A percentile compares a stretch with the other conserved stretches of the same genome.
These are phyloP conservation scores for Arachis hypogaea DNA, from an alignment of 306 rosid species.

Conservation along the genomic window DNA sequence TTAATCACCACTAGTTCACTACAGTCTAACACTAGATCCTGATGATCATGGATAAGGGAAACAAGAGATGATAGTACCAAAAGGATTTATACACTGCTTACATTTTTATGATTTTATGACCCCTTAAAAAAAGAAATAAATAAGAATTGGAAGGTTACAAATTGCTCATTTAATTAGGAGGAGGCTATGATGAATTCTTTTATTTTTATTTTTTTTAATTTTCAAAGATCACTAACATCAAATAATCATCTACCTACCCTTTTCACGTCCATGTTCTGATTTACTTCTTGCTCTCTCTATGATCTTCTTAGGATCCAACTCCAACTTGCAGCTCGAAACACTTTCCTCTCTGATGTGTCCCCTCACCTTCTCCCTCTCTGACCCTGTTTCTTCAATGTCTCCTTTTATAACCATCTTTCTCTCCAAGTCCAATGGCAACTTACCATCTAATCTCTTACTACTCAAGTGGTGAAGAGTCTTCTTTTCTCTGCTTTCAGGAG, in stretches of 20 bases:
- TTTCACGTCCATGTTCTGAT: conserved; percentile 64
- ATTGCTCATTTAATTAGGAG: conserved; percentile 21
- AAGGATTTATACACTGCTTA: conserved; percentile 39
- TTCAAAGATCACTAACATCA: conserved; percentile 14
- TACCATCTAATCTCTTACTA: conserved; percentile 56
- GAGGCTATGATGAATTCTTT: conserved; percentile 31
- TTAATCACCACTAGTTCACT: background rate
- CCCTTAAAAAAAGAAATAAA: conserved; percentile 35
- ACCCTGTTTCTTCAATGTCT: conserved; percentile 51
- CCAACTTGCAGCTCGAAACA: conserved; percentile 53
- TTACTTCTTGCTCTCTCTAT: conserved; percentile 62
- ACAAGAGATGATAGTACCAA: conserved; percentile 26
- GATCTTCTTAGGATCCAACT: conserved; percentile 62
- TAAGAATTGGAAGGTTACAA: conserved; percentile 45
- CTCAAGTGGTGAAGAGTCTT: conserved; percentile 39
- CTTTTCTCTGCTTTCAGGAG: conserved; percentile 48
- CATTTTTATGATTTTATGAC: conserved; percentile 38
- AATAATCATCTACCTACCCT: conserved; percentile 50
- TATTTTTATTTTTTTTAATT: background rate
- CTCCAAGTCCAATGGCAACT: conserved; percentile 51
- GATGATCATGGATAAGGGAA: background rate
- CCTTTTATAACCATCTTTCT: conserved; percentile 51
- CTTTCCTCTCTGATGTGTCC: conserved; percentile 43
- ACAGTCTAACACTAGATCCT: background rate
- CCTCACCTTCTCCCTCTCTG: conserved; percentile 48